Base-by-base conservation (phyloP, 2,329 filamentous ascomycete species). In the Epichloe gansuensis region DNA sequence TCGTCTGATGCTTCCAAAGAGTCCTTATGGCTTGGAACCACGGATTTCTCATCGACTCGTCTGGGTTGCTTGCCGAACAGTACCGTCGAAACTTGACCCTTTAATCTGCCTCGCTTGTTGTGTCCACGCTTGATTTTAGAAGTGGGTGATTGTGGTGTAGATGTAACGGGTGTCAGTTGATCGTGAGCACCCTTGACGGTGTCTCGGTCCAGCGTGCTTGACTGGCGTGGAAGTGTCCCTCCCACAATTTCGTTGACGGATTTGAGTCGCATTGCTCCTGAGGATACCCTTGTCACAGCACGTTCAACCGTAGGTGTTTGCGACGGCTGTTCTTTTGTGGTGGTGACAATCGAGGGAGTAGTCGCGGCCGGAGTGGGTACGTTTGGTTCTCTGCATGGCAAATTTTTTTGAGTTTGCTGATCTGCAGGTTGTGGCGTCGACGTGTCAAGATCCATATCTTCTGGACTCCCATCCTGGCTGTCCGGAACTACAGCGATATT, bases 241-340 rank as follows among this genome's bases (percentile, higher is more conserved):
- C 80, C 82, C 5, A 88, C 72, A 43, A 88, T 86, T 64, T 88
- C 85, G 17, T 81, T 84, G 4, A 87, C 82, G 5, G 84, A 86
- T 62, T 87, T 88, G 50, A 85, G 81, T 55, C 80, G 75, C 59
- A 88, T 81, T 3, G 82, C 80, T 43, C 83, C 85, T 9, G 85
- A 86, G 3, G 82, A 81, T 23, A 86, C 81, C 59, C 84, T 71
- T 1, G 83, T 88, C 11, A 82, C 84, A 70, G 85, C 85, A 34
- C 82, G 75, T 59, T 72, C 68, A 4, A 59, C 54, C 9, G 61
- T 58, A 2, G 62, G 51, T 2, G 52, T 54, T 12, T 67, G 62
- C 28, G 56, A 59, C 1, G 46, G 48, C 9, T 51, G 46, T 35
- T 52, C 37, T 39, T 49, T 53, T 21, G 31, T 43, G 12, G 31